Evolutionary conservation across 2,329 filamentous ascomycete genomes (phyloP).

Genomic region (Aspergillus versicolor): DNA sequence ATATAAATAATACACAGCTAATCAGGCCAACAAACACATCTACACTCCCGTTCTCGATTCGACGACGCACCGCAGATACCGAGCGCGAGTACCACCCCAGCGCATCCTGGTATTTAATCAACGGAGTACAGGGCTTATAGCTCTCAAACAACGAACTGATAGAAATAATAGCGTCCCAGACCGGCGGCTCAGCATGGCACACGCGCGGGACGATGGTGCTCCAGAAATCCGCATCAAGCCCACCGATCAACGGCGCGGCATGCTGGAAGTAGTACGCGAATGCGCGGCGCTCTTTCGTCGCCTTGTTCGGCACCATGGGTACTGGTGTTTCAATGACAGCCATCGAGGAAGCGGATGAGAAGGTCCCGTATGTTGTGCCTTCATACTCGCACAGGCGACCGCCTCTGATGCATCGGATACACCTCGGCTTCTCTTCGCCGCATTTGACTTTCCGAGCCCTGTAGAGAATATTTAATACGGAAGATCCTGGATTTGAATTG

Average conservation of each 20-base stretch:
- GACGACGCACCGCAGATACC: slow-evolving; percentile 23
- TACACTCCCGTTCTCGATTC: slow-evolving; percentile 22
- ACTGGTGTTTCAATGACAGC: slow-evolving; percentile 13
- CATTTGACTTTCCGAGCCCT: slow-evolving; percentile 37
- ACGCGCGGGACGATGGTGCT: slow-evolving; percentile 34
- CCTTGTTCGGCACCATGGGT: slow-evolving; percentile 23
- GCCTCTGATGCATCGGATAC: slow-evolving; percentile 33
- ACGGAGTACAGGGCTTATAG: slow-evolving; percentile 15
- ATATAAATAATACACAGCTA: slow-evolving; percentile 35
- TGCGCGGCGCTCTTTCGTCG: slow-evolving; percentile 35
- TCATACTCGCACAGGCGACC: slow-evolving; percentile 37
- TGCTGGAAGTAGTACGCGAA: slow-evolving; percentile 40
- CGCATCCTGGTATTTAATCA: slow-evolving; percentile 26
- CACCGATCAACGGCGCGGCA: slow-evolving; percentile 31
- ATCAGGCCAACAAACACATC: slow-evolving; percentile 30
- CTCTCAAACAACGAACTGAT: slow-evolving; percentile 38
- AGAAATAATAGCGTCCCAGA: slow-evolving; percentile 41
- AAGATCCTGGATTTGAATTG: neutral
- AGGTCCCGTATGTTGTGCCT: slow-evolving; percentile 2
- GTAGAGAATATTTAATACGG: slow-evolving; percentile 1
- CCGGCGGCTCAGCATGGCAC: slow-evolving; percentile 35
- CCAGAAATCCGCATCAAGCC: slow-evolving; percentile 38
- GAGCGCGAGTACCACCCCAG: slow-evolving; percentile 35
- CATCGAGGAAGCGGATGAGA: slow-evolving; percentile 4
- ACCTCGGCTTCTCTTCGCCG: slow-evolving; percentile 35